Evolutionary conservation across 768 basidiomycete species (phyloP).

Genomic region (Mrakia hoshinonis): DNA sequence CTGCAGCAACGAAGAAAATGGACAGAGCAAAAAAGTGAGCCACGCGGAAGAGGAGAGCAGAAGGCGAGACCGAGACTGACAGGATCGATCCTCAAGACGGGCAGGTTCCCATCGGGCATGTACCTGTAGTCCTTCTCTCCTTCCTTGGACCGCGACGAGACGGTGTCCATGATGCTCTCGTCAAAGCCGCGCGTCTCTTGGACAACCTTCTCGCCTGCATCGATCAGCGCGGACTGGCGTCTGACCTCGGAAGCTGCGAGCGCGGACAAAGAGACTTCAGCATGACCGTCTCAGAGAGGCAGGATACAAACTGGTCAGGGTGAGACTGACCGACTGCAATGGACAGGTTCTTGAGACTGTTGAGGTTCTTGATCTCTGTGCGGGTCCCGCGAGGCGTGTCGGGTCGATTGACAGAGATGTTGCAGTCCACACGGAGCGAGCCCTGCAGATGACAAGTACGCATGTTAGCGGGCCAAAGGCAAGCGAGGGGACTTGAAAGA

Average conservation of each 20-base stretch:
- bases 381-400: constrained; percentile 60
- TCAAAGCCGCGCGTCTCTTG: constrained; percentile 92
- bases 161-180: constrained; percentile 71
- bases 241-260: constrained; percentile 64
- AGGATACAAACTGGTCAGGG: background rate
- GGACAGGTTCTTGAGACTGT: constrained; percentile 75
- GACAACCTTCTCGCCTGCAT: constrained; percentile 45
- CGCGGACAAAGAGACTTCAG: background rate
- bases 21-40: background rate
- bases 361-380: constrained; percentile 95
- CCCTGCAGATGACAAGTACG: constrained; percentile 56
- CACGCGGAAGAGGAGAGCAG: constrained; percentile 33
- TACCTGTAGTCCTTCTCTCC: constrained; percentile 90
- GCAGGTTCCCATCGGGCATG: constrained; percentile 94
- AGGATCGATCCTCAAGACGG: constrained; percentile 48
- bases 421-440: constrained; percentile 88
- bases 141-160: constrained; percentile 75
- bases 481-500: background rate
- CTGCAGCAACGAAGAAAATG: constrained; percentile 43
- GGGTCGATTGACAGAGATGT: constrained; percentile 73
- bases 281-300: background rate
- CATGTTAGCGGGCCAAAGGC: no score
- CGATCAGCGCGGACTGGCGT: constrained; percentile 61
- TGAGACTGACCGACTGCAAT: constrained; percentile 63
- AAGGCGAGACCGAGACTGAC: constrained; percentile 32